These are phyloP conservation scores for Candida broadrunensis DNA, from an alignment of 805 yeast species.

Conservation along the genomic window DNA sequence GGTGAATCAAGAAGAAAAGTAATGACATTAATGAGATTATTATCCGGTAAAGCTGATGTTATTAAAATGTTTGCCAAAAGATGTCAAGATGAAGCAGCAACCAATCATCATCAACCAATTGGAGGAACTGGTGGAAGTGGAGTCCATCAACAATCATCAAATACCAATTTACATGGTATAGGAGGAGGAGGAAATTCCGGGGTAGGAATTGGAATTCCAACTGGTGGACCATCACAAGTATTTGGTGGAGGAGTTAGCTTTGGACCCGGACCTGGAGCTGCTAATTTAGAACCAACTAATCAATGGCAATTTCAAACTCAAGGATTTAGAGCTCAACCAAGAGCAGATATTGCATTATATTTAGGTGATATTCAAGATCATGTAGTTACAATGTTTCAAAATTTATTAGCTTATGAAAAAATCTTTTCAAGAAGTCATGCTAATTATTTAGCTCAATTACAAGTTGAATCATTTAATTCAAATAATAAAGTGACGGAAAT, in stretches of 20 bases:
- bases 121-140: neutral
- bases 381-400: conserved; percentile 93
- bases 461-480: conserved; percentile 86
- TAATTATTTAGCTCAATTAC: conserved; percentile 89
- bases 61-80: conserved; percentile 94
- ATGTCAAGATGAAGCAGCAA: conserved; percentile 68
- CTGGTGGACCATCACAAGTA: conserved; percentile 3
- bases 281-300: conserved; percentile 6
- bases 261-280: conserved; percentile 24
- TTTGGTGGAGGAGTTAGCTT: conserved; percentile 27
- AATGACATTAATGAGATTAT: conserved; percentile 85
- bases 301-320: conserved; percentile 13
- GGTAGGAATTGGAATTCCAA: neutral
- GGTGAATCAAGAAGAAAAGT: conserved; percentile 87
- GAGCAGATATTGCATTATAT: conserved; percentile 88
- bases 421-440: conserved; percentile 89
- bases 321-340: conserved; percentile 49
- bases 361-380: conserved; percentile 97
- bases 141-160: neutral
- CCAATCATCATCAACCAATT: conserved; percentile 1
- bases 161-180: conserved; percentile 1
- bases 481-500: conserved; percentile 83
- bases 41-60: conserved; percentile 94
- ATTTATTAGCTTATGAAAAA: conserved; percentile 84
- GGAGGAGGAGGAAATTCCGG: conserved; percentile 2